phyloP scores from a whole-genome alignment of 228 moss, liverwort and hornwort species.

The Sphagnum magellanicum region DNA sequence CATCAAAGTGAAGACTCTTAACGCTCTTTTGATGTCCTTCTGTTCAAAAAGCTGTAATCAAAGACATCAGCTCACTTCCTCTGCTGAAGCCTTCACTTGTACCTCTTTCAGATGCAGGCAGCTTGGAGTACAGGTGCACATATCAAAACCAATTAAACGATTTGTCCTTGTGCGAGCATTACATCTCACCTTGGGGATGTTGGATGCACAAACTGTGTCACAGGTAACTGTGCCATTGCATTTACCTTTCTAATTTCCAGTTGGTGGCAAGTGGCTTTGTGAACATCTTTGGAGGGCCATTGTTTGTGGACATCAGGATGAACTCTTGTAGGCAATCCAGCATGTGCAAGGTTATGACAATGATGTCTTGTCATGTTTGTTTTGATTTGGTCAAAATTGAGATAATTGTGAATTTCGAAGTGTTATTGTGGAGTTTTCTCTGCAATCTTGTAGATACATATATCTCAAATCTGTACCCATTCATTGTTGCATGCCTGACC shows the following conservation, averaged over 20 bases:
- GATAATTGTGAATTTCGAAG: too few relatives aligned
- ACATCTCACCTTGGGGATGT: constrained; percentile 46
- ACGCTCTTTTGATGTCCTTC: neutral
- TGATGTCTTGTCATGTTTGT: too few relatives aligned
- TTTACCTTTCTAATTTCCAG: too few relatives aligned
- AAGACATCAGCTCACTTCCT: neutral
- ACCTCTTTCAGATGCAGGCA: constrained; percentile 45
- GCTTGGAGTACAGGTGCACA: constrained; percentile 54
- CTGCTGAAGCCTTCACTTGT: constrained; percentile 1
- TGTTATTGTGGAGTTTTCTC: too few relatives aligned
- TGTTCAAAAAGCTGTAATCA: neutral
- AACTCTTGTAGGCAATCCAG: too few relatives aligned
- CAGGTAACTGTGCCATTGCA: constrained; percentile 14
- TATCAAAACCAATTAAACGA: constrained; percentile 62
- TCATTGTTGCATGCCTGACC: neutral
- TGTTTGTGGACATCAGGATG: too few relatives aligned
- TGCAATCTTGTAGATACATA: too few relatives aligned
- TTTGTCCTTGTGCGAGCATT: constrained; percentile 52
- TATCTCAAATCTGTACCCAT: too few relatives aligned
- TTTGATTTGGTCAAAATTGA: too few relatives aligned
- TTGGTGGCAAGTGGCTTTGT: too few relatives aligned
- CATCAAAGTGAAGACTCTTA: constrained; percentile 25
- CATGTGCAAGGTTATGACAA: too few relatives aligned
- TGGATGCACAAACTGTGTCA: constrained; percentile 17
- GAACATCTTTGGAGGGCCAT: too few relatives aligned